Evolutionary conservation across 495 filamentous ascomycete species (phyloP).

Genomic region (Xylaria venustula): DNA sequence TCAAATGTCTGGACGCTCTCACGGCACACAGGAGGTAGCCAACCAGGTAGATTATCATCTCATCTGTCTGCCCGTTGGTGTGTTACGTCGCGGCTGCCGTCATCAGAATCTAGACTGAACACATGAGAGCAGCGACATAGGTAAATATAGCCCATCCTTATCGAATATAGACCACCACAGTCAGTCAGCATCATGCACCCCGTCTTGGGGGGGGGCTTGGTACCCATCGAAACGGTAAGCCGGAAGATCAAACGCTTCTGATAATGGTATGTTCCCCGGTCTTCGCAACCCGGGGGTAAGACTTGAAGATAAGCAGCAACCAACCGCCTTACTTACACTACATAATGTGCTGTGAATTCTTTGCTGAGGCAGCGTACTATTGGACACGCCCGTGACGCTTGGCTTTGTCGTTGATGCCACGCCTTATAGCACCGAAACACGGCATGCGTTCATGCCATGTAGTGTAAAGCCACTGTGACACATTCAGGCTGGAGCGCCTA

Average conservation of each 20-base stretch:
- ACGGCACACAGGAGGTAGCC: background rate
- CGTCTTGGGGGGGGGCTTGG: background rate
- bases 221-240: slow-evolving; percentile 6
- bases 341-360: too few species aligned
- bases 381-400: background rate
- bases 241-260: slow-evolving; percentile 12
- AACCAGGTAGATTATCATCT: background rate
- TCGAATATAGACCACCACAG: slow-evolving; percentile 8
- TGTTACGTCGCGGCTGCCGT: background rate
- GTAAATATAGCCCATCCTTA: background rate
- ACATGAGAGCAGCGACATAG: background rate
- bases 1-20: background rate
- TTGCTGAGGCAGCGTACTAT: background rate
- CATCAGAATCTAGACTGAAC: background rate
- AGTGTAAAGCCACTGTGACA: background rate
- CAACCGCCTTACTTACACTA: background rate
- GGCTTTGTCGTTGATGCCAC: background rate
- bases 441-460: background rate
- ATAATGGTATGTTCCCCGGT: background rate
- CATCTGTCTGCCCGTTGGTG: background rate
- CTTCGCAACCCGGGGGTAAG: background rate
- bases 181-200: slow-evolving; percentile 1
- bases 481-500: background rate
- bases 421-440: background rate
- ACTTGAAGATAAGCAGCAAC: background rate